phyloP scores from a whole-genome alignment of 2,329 filamentous ascomycete genomes.

The Chaetomium sp. region DNA sequence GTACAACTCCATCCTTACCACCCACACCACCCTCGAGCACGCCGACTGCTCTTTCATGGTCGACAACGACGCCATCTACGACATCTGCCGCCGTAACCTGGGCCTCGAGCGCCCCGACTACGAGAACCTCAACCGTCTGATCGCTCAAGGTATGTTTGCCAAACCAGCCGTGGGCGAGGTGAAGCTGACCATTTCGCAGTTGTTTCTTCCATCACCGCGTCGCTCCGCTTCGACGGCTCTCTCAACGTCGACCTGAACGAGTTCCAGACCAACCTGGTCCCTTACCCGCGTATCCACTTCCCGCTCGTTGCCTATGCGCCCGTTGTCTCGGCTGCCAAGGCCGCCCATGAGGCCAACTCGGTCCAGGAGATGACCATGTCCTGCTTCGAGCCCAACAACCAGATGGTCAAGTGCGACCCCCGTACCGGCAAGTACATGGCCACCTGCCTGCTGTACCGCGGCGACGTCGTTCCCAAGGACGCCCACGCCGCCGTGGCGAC shows the following conservation, averaged over 20 bases:
- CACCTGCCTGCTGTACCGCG: slow-evolving; percentile 95
- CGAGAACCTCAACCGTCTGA: slow-evolving; percentile 98
- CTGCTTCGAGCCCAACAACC: slow-evolving; percentile 99
- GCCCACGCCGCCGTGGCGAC: slow-evolving; percentile 89
- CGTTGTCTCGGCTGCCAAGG: slow-evolving; percentile 92
- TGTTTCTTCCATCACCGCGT: slow-evolving; percentile 97
- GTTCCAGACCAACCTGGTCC: slow-evolving; percentile 99
- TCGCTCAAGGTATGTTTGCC: slow-evolving; percentile 79
- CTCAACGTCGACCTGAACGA: slow-evolving; percentile 99
- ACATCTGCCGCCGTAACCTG: slow-evolving; percentile 97
- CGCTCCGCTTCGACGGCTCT: slow-evolving; percentile 96
- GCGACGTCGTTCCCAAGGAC: slow-evolving; percentile 96
- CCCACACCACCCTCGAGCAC: slow-evolving; percentile 98
- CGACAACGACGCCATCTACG: slow-evolving; percentile 99
- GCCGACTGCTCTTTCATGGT: slow-evolving; percentile 99
- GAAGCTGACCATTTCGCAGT: slow-evolving; percentile 56
- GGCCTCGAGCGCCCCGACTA: slow-evolving; percentile 97
- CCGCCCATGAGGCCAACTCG: slow-evolving; percentile 95
- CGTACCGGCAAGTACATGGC: slow-evolving; percentile 99
- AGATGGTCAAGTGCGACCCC: slow-evolving; percentile 99
- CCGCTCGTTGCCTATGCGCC: slow-evolving; percentile 95
- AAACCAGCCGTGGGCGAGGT: not conserved
- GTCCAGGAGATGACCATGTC: slow-evolving; percentile 98
- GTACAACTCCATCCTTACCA: slow-evolving; percentile 99
- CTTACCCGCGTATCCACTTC: slow-evolving; percentile 99